Conservation (phyloP, 768 basidiomycete genomes). For the Rhizopogon vinicolor region DNA sequence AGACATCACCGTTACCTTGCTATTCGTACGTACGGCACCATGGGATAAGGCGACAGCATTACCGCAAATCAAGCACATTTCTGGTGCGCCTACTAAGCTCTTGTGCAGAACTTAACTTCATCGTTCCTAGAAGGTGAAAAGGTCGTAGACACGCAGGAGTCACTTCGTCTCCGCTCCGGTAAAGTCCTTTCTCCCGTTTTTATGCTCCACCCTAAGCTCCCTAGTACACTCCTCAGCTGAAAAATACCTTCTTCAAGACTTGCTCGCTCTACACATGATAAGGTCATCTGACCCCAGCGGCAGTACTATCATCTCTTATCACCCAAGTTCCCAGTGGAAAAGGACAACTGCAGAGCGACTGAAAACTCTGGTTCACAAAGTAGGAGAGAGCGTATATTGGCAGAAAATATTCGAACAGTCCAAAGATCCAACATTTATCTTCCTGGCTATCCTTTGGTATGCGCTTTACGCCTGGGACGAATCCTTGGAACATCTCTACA, state of each 20-base stretch:
- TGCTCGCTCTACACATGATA: slow-evolving; percentile 36
- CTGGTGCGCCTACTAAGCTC: background rate
- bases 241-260: slow-evolving; percentile 28
- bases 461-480: slow-evolving; percentile 63
- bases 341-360: slow-evolving; percentile 25
- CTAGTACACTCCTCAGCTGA: slow-evolving; percentile 3
- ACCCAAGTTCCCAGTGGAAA: slow-evolving; percentile 19
- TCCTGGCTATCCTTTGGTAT: slow-evolving; percentile 49
- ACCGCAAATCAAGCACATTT: slow-evolving; percentile 12
- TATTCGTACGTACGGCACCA: slow-evolving; percentile 36
- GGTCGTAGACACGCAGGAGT: slow-evolving; percentile 10
- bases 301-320: slow-evolving; percentile 32
- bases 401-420: slow-evolving; percentile 25
- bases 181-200: background rate
- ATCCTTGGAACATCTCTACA: slow-evolving; percentile 46
- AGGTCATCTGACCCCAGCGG: slow-evolving; percentile 17
- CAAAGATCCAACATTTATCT: slow-evolving; percentile 28
- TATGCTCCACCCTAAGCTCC: background rate
- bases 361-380: slow-evolving; percentile 24
- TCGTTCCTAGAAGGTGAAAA: slow-evolving; percentile 9
- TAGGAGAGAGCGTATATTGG: slow-evolving; percentile 34
- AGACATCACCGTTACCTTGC: slow-evolving; percentile 48
- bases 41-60: slow-evolving; percentile 20
- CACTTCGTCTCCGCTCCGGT: slow-evolving; percentile 10
- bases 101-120: background rate